Conservation (phyloP, 768 basidiomycete genomes). For the Mycena epipterygia region DNA sequence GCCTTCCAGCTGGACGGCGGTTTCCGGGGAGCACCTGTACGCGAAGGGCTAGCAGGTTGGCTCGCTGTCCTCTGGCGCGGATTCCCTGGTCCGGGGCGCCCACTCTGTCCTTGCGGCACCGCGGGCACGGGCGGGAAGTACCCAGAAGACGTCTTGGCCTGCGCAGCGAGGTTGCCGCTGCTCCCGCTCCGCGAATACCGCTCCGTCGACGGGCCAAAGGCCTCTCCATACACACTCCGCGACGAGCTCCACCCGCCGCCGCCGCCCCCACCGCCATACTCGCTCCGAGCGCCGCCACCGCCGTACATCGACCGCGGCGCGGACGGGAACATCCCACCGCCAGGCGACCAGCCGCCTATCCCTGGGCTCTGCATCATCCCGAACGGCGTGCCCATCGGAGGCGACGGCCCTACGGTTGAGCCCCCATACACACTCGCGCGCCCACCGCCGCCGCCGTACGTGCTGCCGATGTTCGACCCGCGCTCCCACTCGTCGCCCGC, state of each 20-base stretch:
- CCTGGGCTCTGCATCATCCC: slow-evolving; percentile 48
- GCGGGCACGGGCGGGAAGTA: slow-evolving; percentile 58
- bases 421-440: slow-evolving; percentile 61
- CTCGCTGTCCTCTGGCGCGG: slow-evolving; percentile 59
- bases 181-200: slow-evolving; percentile 26
- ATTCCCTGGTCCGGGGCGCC: slow-evolving; percentile 28
- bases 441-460: slow-evolving; percentile 56
- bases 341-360: slow-evolving; percentile 56
- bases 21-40: slow-evolving; percentile 30
- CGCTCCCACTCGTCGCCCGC: slow-evolving; percentile 96
- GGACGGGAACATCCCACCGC: slow-evolving; percentile 65
- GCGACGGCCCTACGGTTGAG: slow-evolving; percentile 30
- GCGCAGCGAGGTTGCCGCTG: slow-evolving; percentile 39
- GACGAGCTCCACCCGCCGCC: slow-evolving; percentile 66
- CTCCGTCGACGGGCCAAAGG: slow-evolving; percentile 59
- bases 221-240: slow-evolving; percentile 80
- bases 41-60: slow-evolving; percentile 56
- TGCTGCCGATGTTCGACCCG: slow-evolving; percentile 65
- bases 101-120: slow-evolving; percentile 45
- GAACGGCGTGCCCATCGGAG: slow-evolving; percentile 38
- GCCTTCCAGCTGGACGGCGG: slow-evolving; percentile 76
- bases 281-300: slow-evolving; percentile 70
- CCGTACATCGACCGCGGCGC: slow-evolving; percentile 70
- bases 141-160: slow-evolving; percentile 45
- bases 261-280: slow-evolving; percentile 64